Percentiles rank a stretch among this genome's conserved stretches.
Evolutionary conservation across 768 basidiomycete genomes (phyloP).

Genomic region (Trametes cingulata): DNA sequence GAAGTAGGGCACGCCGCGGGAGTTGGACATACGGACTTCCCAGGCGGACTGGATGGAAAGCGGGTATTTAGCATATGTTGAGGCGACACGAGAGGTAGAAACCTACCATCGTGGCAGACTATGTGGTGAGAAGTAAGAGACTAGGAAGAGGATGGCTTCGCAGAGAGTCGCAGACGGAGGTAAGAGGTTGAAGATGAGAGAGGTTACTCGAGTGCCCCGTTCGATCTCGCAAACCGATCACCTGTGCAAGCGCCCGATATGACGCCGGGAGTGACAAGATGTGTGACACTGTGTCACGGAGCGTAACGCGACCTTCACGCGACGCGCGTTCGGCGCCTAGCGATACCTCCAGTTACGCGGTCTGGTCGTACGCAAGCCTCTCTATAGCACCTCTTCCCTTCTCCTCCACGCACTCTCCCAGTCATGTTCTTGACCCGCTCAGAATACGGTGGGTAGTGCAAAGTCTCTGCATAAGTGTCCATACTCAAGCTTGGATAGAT

Average conservation of each 20-base stretch:
- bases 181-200: no score
- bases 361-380: conserved; percentile 20
- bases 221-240: no score
- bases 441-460: conserved; percentile 70
- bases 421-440: conserved; percentile 92
- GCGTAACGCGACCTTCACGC: conserved; percentile 13
- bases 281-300: conserved; percentile 7
- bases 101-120: no score
- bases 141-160: no score
- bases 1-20: conserved; percentile 82
- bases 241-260: no score
- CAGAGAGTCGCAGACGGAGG: no score
- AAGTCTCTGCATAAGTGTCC: neutral
- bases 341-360: neutral
- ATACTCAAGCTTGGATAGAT: conserved; percentile 48
- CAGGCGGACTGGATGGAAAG: conserved; percentile 43
- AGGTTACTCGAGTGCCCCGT: no score
- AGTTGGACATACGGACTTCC: conserved; percentile 88
- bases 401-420: neutral
- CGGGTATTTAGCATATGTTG: no score
- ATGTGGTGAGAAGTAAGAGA: no score
- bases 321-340: conserved; percentile 26
- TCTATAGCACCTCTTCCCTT: neutral
- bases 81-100: no score
- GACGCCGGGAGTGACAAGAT: neutral